Base-by-base conservation (phyloP, 805 yeast genomes). In the Metschnikowia amazonensis region DNA sequence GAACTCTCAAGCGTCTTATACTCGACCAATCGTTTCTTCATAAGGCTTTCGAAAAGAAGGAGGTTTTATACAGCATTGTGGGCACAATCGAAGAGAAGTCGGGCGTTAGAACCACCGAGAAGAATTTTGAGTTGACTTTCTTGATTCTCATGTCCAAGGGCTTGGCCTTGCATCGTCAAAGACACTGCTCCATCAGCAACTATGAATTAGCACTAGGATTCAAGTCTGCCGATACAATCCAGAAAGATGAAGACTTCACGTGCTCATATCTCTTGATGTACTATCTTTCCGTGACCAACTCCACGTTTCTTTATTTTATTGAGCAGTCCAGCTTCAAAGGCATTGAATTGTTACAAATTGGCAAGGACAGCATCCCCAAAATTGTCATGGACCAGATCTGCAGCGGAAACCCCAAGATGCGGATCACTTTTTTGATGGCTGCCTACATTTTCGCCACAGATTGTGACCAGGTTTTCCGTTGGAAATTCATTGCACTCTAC, bases 131-230 rank as follows among this genome's bases (percentile, higher is more conserved):
- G 45, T 69, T 72, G 24, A 68, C 79, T 16, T 58, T 84, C 29
- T 60, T 79, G 25, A 66, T 69, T 36, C 56, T 76, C 17, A 62
- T 79, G 16, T 67, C 77, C 3, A 81, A 76, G 56, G 92, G 90
- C 0, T 60, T 84, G 33, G 74, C 77, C 30, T 63, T 79, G 7
- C 80, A 88, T 6, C 80, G 77, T 45, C 69, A 82, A 17, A 76
- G 75, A 46, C 74, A 71, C 8, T 64, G 72, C 2, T 75, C 86
- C 0, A 57, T 78, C 20, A 36, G 23, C 18, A 10, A 35, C 25
- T 29, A 17, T 18, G 36, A 32, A 23, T 24, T 32, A 20, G 33
- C 11, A 10, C 9, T 27, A 5, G 20, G 9, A 9, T 17, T 43
- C 29, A 30, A 38, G 23, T 9, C 14, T 5, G n/a, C 36, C 18